Evolutionary conservation across 106 monocot species (phyloP).

Genomic region (Phalaenopsis equestris): DNA sequence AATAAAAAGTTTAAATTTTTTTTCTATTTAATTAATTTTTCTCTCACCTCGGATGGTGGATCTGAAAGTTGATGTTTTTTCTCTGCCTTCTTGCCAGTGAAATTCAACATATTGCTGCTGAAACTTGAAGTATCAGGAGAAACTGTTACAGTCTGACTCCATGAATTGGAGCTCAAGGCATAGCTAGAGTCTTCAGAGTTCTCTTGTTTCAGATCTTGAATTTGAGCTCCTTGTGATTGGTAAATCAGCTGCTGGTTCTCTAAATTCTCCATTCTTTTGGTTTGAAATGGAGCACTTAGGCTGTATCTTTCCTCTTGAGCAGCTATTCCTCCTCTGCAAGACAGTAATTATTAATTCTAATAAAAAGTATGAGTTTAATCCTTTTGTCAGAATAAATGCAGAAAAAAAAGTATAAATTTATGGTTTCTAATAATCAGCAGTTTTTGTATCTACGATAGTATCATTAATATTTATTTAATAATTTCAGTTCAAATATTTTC

Average conservation of each 20-base stretch:
- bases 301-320: constrained; percentile 42
- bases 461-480: constrained; percentile 18
- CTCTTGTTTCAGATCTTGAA: constrained; percentile 42
- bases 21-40: background rate
- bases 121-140: constrained; percentile 54
- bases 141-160: no score
- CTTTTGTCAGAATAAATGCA: background rate
- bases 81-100: constrained; percentile 42
- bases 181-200: constrained; percentile 18
- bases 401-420: background rate
- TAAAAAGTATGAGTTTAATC: background rate
- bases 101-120: constrained; percentile 59
- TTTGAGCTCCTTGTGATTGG: constrained; percentile 11
- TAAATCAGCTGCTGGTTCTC: constrained; percentile 31
- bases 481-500: background rate
- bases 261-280: constrained; percentile 42
- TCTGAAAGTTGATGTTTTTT: constrained; percentile 33
- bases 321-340: constrained; percentile 41
- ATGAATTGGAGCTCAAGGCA: constrained; percentile 12
- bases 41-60: constrained; percentile 57
- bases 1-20: background rate
- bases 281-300: constrained; percentile 21
- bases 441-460: constrained; percentile 16
- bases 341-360: background rate
- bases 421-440: background rate